These are phyloP conservation scores for Tremellales sp. DNA, from an alignment of 1,284 basidiomycete species.

Conservation along the genomic window DNA sequence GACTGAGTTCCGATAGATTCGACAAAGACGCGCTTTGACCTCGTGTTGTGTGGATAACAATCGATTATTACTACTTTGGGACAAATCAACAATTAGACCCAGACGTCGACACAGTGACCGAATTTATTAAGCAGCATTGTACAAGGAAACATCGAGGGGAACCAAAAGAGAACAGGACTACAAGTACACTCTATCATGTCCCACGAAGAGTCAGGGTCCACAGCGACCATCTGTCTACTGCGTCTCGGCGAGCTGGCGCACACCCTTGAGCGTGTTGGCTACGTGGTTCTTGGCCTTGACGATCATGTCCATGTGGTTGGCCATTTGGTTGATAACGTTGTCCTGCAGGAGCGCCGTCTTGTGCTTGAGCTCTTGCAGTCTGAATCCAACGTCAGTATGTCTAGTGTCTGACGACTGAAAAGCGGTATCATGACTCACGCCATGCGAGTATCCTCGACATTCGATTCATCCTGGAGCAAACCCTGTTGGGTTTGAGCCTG, in stretches of 20 bases:
- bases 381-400: conserved; percentile 7
- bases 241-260: conserved; percentile 39
- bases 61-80: too few relatives aligned
- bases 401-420: neutral
- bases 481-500: neutral
- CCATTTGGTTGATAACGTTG: conserved; percentile 28
- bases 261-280: conserved; percentile 33
- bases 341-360: conserved; percentile 39
- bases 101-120: too few relatives aligned
- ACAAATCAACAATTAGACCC: too few relatives aligned
- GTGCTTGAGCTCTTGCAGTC: conserved; percentile 40
- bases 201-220: too few relatives aligned
- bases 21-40: too few relatives aligned
- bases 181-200: too few relatives aligned
- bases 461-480: neutral
- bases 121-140: too few relatives aligned
- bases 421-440: neutral
- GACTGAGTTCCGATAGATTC: too few relatives aligned
- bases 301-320: conserved; percentile 39
- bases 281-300: conserved; percentile 44
- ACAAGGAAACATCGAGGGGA: too few relatives aligned
- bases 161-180: too few relatives aligned
- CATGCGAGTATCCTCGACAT: neutral
- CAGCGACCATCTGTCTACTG: too few relatives aligned
- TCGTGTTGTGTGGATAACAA: too few relatives aligned